A percentile compares a stretch with the other conserved stretches of the same genome.
These are phyloP conservation scores for Scedosporium aurantiacum DNA, from an alignment of 2,329 filamentous ascomycete species.

Conservation along the genomic window DNA sequence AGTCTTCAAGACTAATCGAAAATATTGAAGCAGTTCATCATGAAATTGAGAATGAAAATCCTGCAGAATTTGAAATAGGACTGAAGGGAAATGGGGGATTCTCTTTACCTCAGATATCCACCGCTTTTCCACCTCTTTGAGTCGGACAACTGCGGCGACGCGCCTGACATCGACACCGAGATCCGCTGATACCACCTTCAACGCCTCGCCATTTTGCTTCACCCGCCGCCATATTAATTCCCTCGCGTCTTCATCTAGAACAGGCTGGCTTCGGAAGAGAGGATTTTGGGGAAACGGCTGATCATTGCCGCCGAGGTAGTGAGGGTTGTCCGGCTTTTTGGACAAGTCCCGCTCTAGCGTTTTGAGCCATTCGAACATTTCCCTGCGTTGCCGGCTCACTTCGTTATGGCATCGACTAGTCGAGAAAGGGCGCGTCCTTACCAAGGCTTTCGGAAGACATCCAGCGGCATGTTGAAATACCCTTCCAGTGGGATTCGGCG, in stretches of 20 bases:
- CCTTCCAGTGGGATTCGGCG: neutral
- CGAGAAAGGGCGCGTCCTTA: conserved; percentile 22
- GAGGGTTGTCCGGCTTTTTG: neutral
- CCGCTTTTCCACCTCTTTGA: conserved; percentile 77
- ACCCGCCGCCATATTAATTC: conserved; percentile 65
- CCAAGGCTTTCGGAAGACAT: neutral
- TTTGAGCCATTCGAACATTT: conserved; percentile 28
- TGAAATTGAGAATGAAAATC: conserved; percentile 12
- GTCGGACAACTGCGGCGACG: conserved; percentile 72
- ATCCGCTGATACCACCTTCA: conserved; percentile 68
- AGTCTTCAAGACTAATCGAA: conserved; percentile 99
- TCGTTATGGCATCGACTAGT: conserved; percentile 27
- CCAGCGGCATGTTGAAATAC: neutral
- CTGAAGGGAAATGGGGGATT: conserved; percentile 4
- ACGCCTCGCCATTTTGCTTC: conserved; percentile 50
- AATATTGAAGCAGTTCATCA: conserved; percentile 57
- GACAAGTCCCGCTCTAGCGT: conserved; percentile 8
- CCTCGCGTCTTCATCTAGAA: conserved; percentile 62
- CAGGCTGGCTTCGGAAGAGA: conserved; percentile 57
- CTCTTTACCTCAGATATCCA: conserved; percentile 63
- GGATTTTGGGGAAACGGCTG: conserved; percentile 66
- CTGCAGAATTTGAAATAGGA: conserved; percentile 3
- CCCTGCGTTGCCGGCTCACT: conserved; percentile 23
- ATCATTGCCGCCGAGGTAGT: conserved; percentile 28
- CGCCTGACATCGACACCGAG: conserved; percentile 71